phyloP scores from a whole-genome alignment of 208 protist genomes.

The Blechomonas ayalai region DNA sequence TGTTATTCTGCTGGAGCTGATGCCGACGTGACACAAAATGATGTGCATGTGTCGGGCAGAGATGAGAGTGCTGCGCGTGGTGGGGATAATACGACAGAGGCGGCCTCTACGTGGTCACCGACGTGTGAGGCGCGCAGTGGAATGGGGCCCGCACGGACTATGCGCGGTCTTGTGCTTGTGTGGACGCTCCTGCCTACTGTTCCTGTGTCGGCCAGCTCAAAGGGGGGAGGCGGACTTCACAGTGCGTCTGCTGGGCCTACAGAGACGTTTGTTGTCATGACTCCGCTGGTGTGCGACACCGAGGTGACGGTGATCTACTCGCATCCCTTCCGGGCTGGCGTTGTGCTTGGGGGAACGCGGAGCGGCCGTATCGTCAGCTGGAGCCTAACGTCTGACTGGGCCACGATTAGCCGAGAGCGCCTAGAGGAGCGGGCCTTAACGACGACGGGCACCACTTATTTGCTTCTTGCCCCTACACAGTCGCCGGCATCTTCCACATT shows the following conservation, averaged over 20 bases:
- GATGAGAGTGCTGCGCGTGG: background rate
- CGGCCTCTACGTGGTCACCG: background rate
- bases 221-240: background rate
- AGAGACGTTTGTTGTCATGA: conserved; percentile 24
- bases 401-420: conserved; percentile 12
- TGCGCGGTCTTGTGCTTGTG: background rate
- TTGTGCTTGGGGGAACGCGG: conserved; percentile 36
- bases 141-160: background rate
- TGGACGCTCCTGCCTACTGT: background rate
- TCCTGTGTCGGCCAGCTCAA: conserved; percentile 1
- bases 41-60: conserved; percentile 4
- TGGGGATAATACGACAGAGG: background rate
- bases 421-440: conserved; percentile 24
- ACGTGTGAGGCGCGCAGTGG: background rate
- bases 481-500: conserved; percentile 37
- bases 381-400: conserved; percentile 21
- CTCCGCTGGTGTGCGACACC: conserved; percentile 46
- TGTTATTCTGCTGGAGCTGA: background rate
- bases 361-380: conserved; percentile 45
- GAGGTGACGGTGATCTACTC: conserved; percentile 33
- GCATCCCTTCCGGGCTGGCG: conserved; percentile 26
- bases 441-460: conserved; percentile 24
- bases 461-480: conserved; percentile 23
- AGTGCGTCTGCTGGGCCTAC: background rate
- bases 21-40: background rate